Base-by-base conservation (phyloP, 306 rosid species). In the Luffa acutangula region DNA sequence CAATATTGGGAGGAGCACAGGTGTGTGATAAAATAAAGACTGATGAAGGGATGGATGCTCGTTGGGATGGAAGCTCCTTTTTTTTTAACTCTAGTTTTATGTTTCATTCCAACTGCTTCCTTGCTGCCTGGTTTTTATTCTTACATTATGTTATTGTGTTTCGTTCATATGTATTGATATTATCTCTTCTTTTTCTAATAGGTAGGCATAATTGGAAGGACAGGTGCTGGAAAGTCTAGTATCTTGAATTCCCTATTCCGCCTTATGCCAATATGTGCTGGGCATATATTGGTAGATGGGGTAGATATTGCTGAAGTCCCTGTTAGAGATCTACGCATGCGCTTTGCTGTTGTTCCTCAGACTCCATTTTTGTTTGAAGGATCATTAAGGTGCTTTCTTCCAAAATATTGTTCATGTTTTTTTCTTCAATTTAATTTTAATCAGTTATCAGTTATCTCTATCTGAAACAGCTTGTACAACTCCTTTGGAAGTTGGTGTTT, bases 181-280 rank as follows among this genome's bases (percentile, higher is more conserved):
- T 5, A 12, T 79, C 53, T 77, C 78, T 56, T 33, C 39, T 80
- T 71, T 82, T 72, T 82, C 58, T 70, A 81, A 67, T 88, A 95
- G 97, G 93, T 95, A 69, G 98, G 98, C 72, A 85, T 95, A 78
- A 87, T 95, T 81, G 98, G 97, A 80, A 95, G 98, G 85, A 95
- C 97, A 31, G 97, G 98, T 52, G 98, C 98, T 77, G 97, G 98
- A 84, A 94, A 95, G 82, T 95, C 98, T 82, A 95, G 97, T 86
- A 88, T 95, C 84, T 81, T 95, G 86, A 95, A 91, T 87, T 92
- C 96, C 57, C 95, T 95, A 86, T 95, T 95, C 85, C 89, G 93
- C 81, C 95, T 95, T 42, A 84, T 88, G 48, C 96, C 97, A 73
- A 82, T 90, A 84, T 85, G 89, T 80, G 73, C 85, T 4, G 98